A percentile compares a stretch with the other conserved stretches of the same genome.
Conservation (phyloP, 2,329 filamentous ascomycete genomes). For the Anthostomella pinea region DNA sequence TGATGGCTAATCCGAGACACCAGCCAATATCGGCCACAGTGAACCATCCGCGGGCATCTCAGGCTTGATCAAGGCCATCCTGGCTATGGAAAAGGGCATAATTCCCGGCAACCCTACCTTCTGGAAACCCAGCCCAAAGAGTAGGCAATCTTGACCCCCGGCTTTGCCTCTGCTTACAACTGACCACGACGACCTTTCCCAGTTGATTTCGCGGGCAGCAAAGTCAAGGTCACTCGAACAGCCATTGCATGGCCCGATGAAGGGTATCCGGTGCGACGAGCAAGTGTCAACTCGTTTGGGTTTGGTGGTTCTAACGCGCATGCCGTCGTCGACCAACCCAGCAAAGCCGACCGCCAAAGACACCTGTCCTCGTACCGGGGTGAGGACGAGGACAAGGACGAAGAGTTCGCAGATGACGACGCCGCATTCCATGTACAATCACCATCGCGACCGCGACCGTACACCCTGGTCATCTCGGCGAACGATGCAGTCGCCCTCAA, state of each 20-base stretch:
- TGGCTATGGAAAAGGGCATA: slow-evolving; percentile 29
- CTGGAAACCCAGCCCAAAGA: slow-evolving; percentile 14
- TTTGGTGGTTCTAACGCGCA: slow-evolving; percentile 36
- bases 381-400: slow-evolving; percentile 2
- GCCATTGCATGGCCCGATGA: slow-evolving; percentile 23
- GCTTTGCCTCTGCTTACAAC: not conserved
- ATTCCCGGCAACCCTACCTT: slow-evolving; percentile 29
- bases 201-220: slow-evolving; percentile 16
- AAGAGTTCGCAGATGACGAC: not conserved
- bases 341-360: not conserved
- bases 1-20: too few relatives aligned
- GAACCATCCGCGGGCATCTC: slow-evolving; percentile 28
- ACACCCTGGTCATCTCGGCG: slow-evolving; percentile 22
- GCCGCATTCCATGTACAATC: too few relatives aligned
- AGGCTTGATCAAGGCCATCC: slow-evolving; percentile 30
- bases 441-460: slow-evolving; percentile 1
- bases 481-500: slow-evolving; percentile 25
- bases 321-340: slow-evolving; percentile 19
- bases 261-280: slow-evolving; percentile 11
- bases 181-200: not conserved
- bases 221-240: slow-evolving; percentile 13
- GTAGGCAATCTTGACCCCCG: slow-evolving; percentile 2
- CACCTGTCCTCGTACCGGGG: slow-evolving; percentile 7
- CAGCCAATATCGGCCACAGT: slow-evolving; percentile 27
- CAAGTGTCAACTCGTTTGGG: slow-evolving; percentile 35